phyloP scores from a whole-genome alignment of 1,139 yeast genomes.

The Lodderomyces margitis region DNA sequence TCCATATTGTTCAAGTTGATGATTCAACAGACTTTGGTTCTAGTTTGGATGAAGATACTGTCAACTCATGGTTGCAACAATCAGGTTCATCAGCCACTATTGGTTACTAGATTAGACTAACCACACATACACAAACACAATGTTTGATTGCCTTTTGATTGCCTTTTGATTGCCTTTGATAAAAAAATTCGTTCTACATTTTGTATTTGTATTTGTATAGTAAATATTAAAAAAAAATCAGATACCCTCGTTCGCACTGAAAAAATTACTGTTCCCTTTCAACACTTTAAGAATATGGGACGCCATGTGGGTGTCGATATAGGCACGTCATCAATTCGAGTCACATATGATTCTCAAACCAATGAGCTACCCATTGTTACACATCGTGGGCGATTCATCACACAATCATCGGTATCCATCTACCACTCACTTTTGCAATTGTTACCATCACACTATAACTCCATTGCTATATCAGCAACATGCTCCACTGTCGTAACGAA shows the following conservation, averaged over 20 bases:
- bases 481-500: conserved; percentile 51
- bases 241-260: no score
- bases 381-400: conserved; percentile 19
- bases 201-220: conserved; percentile 2
- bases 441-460: conserved; percentile 9
- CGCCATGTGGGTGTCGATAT: conserved; percentile 47
- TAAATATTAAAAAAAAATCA: not conserved
- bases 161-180: no score
- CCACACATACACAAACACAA: no score
- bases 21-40: conserved; percentile 46
- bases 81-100: conserved; percentile 43
- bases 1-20: conserved; percentile 61
- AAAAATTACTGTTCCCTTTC: not conserved
- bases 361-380: conserved; percentile 9
- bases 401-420: conserved; percentile 47
- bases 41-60: conserved; percentile 52
- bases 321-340: conserved; percentile 52
- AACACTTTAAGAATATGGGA: no score
- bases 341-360: conserved; percentile 9
- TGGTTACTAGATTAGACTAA: conserved; percentile 17
- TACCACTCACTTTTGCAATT: conserved; percentile 15
- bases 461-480: conserved; percentile 44
- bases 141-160: no score
- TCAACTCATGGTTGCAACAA: conserved; percentile 51
- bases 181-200: not conserved